Base-by-base conservation (phyloP, 2,329 filamentous ascomycete genomes). In the Stemphylium beticola region DNA sequence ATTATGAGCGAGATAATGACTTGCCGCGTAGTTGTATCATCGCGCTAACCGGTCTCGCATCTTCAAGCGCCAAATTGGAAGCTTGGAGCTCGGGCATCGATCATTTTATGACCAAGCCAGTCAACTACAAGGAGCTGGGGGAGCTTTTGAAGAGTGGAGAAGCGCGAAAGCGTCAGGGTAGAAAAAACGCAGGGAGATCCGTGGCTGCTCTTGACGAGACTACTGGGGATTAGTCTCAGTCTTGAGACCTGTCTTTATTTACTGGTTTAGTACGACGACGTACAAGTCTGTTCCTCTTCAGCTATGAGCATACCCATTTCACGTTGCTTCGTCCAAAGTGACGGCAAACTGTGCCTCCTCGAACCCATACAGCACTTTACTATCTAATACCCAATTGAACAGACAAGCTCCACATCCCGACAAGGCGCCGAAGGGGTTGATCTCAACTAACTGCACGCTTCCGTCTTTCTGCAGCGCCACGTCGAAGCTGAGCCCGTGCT, bases 321-420 rank as follows among this genome's bases (percentile, higher is more conserved):
- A 15, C 4, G 9, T n/a, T n/a, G 67, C 14, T 17, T 39, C 45
- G 12, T 55, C 36, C 14, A 44, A 29, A 4, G 45, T 55, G 17
- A 60, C 39, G 26, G 36, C 33, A 40, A 62, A 56, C 17, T 53
- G 5, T 3, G 31, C 26, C n/a, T 47, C 46, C n/a, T 62, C 58
- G 24, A 70, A 48, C 2, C 76, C 74, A 56, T 80, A 78, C 34
- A 81, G 53, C 5, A 72, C 44, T 4, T 64, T 61, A 3, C 66
- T 65, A 61, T 81, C 76, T 8, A 59, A 66, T 0, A 78, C 60
- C 79, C 78, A 82, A 12, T 81, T 74, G 55, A 80, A 82, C 22
- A 82, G 61, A 58, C 77, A 81, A 22, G 75, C 77, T 7, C 80
- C 78, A 65, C 78, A 81, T 3, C 72, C 74, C 18, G 76, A 78